phyloP scores from a whole-genome alignment of 345 rosid genomes.

The Lepidium didymum region DNA sequence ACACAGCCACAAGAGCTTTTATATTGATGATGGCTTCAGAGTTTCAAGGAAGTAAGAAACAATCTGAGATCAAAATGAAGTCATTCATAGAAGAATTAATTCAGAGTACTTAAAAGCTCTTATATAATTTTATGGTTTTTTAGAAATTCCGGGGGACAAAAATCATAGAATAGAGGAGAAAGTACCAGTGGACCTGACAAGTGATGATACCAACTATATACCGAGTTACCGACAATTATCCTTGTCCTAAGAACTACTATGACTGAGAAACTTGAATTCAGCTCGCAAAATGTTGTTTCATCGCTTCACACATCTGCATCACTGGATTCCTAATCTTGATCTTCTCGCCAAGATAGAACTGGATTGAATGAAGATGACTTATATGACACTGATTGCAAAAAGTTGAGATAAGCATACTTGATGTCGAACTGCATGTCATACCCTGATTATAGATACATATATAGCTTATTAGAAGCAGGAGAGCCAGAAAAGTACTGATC shows the following conservation, averaged over 20 bases:
- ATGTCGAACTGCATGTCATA: slow-evolving; percentile 88
- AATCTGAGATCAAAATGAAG: background rate
- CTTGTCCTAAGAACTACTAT: background rate
- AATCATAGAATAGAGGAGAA: slow-evolving; percentile 2
- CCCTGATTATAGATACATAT: slow-evolving; percentile 44
- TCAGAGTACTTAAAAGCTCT: background rate
- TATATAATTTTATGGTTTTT: background rate
- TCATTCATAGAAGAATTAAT: background rate
- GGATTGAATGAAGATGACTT: slow-evolving; percentile 21
- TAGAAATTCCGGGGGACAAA: background rate
- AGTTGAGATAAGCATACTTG: slow-evolving; percentile 84
- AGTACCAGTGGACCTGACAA: background rate
- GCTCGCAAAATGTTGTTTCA: background rate
- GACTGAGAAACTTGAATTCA: background rate
- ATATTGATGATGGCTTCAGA: background rate
- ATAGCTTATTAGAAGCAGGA: background rate
- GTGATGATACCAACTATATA: background rate
- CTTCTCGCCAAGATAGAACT: slow-evolving; percentile 9
- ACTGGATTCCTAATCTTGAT: slow-evolving; percentile 11
- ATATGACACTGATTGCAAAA: slow-evolving; percentile 54
- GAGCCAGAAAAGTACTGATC: background rate
- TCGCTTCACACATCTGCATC: slow-evolving; percentile 17
- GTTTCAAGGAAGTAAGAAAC: background rate
- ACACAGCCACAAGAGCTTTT: background rate
- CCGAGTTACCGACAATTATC: background rate